phyloP scores from a whole-genome alignment of 1,284 basidiomycete species.

The Malassezia yamatoensis region DNA sequence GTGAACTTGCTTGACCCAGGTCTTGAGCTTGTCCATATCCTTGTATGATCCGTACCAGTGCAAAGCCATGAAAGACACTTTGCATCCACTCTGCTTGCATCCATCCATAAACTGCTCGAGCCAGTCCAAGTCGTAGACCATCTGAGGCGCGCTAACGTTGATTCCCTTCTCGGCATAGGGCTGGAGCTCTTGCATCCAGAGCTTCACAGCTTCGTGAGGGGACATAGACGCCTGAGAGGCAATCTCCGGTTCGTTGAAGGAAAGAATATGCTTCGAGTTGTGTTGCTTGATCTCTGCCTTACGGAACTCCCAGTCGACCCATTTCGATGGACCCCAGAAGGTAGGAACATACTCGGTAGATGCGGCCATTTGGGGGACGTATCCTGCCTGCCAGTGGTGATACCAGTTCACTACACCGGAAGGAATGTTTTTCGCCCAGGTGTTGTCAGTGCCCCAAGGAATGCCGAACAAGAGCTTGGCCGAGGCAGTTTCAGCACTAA shows the following conservation, averaged over 20 bases:
- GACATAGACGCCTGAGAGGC: slow-evolving; percentile 27
- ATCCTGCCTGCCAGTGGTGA: slow-evolving; percentile 43
- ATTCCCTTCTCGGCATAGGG: slow-evolving; percentile 35
- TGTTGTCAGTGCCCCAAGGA: slow-evolving; percentile 36
- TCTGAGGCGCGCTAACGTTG: slow-evolving; percentile 35
- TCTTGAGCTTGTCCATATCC: slow-evolving; percentile 32
- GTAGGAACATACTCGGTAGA: slow-evolving; percentile 39
- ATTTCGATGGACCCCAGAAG: slow-evolving; percentile 36
- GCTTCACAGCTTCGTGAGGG: slow-evolving; percentile 26
- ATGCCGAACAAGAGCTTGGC: slow-evolving; percentile 24
- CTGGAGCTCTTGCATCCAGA: slow-evolving; percentile 35
- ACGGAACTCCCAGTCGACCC: slow-evolving; percentile 26
- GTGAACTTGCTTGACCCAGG: slow-evolving; percentile 29
- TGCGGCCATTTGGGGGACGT: slow-evolving; percentile 19
- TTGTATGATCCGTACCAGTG: slow-evolving; percentile 43
- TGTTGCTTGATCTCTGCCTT: slow-evolving; percentile 23
- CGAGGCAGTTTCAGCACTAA: slow-evolving; percentile 13
- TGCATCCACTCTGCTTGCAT: slow-evolving; percentile 28
- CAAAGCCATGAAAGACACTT: slow-evolving; percentile 36
- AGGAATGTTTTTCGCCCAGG: slow-evolving; percentile 26
- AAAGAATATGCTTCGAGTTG: slow-evolving; percentile 26
- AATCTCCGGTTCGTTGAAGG: slow-evolving; percentile 42
- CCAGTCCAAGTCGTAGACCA: slow-evolving; percentile 43
- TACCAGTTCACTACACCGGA: slow-evolving; percentile 36
- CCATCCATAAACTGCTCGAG: slow-evolving; percentile 30